Evolutionary conservation across 169 alveolate genomes (phyloP).

Genomic region (Sarcocystis neurona): DNA sequence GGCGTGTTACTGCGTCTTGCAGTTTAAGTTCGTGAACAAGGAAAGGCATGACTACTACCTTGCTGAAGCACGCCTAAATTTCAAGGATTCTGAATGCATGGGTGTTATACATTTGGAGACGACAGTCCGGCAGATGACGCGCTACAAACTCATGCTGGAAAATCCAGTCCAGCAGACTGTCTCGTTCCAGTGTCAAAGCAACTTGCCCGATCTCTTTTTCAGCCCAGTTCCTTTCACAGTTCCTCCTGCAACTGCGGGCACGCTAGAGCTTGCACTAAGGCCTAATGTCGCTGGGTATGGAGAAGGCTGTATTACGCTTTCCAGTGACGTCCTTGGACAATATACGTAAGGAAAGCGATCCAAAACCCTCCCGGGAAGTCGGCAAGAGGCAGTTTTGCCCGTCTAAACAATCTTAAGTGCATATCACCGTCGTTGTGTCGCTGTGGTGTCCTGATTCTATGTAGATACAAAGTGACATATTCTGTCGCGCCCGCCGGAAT

Average conservation of each 20-base stretch:
- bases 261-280: conserved; percentile 41
- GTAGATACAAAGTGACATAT: conserved; percentile 49
- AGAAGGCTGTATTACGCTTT: conserved; percentile 27
- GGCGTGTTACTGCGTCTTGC: conserved; percentile 34
- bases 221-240: conserved; percentile 46
- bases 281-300: conserved; percentile 56
- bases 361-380: too few species aligned
- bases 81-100: conserved; percentile 54
- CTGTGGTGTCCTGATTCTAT: too few species aligned
- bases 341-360: too few species aligned
- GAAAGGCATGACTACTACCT: conserved; percentile 46
- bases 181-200: conserved; percentile 41
- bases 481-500: conserved; percentile 37
- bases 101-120: conserved; percentile 42
- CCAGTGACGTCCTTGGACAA: conserved; percentile 57
- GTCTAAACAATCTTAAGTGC: too few species aligned
- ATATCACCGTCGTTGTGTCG: too few species aligned
- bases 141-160: conserved; percentile 20
- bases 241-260: conserved; percentile 45
- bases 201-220: conserved; percentile 51
- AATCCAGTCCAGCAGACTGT: conserved; percentile 26
- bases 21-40: conserved; percentile 43
- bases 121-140: conserved; percentile 42
- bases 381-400: too few species aligned
- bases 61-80: conserved; percentile 50